Evolutionary conservation across 1,139 yeast species (phyloP).

Genomic region (Hansenula sp.): DNA sequence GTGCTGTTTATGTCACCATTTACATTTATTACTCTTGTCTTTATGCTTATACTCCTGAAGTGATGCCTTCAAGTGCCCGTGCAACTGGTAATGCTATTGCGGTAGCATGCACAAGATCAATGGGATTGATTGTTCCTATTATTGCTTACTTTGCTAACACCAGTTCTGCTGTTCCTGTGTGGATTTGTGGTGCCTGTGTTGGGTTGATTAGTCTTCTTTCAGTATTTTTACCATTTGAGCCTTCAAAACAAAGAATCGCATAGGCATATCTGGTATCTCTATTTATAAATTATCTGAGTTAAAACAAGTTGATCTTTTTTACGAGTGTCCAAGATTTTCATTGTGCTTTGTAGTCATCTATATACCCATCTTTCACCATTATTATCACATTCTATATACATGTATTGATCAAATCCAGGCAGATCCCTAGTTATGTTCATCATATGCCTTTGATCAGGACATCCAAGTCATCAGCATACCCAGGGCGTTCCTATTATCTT

Average conservation of each 20-base stretch:
- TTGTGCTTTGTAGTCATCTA: no score
- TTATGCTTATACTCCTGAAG: slow-evolving; percentile 59
- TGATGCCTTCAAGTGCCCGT: slow-evolving; percentile 51
- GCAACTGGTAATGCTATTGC: slow-evolving; percentile 55
- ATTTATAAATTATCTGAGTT: no score
- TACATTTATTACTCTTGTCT: slow-evolving; percentile 52
- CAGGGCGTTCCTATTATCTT: no score
- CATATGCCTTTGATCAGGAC: no score
- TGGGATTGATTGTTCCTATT: slow-evolving; percentile 49
- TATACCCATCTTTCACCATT: no score
- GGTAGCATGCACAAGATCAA: slow-evolving; percentile 41
- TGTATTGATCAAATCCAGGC: no score
- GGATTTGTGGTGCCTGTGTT: slow-evolving; percentile 53
- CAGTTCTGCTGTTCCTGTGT: slow-evolving; percentile 44
- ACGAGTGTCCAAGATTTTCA: no score
- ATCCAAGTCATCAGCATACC: no score
- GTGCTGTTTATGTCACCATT: slow-evolving; percentile 43
- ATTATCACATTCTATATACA: no score
- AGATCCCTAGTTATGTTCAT: no score
- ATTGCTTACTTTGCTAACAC: slow-evolving; percentile 43
- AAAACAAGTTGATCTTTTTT: no score
- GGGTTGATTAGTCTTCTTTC: slow-evolving; percentile 41
- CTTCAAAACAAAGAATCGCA: slow-evolving; percentile 31
- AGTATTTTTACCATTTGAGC: slow-evolving; percentile 44
- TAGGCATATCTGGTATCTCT: background rate